Evolutionary conservation across 2,329 filamentous ascomycete genomes (phyloP).

Genomic region (Fusarium verrucosum): DNA sequence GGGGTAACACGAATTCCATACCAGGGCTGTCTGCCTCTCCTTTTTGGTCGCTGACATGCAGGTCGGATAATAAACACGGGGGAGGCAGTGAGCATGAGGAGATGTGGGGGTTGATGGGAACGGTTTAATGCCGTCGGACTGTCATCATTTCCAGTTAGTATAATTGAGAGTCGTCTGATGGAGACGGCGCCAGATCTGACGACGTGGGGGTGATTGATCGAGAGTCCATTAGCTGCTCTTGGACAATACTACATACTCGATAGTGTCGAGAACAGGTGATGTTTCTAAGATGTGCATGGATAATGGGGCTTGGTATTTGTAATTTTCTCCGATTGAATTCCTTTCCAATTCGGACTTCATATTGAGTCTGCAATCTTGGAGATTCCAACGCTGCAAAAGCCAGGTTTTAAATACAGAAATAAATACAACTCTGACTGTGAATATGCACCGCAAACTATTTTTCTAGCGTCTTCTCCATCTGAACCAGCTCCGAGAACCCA

Average conservation of each 20-base stretch:
- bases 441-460: not conserved
- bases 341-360: too few species aligned
- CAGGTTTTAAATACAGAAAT: too few species aligned
- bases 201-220: not conserved
- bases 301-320: too few species aligned
- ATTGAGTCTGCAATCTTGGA: too few species aligned
- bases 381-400: too few species aligned
- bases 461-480: constrained; percentile 24
- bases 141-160: not conserved
- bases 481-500: constrained; percentile 39
- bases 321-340: too few species aligned
- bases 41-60: not conserved
- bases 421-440: too few species aligned
- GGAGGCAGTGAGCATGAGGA: not conserved
- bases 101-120: not conserved
- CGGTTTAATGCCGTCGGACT: not conserved
- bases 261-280: too few species aligned
- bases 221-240: too few species aligned
- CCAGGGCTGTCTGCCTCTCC: not conserved
- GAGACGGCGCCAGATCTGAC: fast-evolving
- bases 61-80: constrained; percentile 11
- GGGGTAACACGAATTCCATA: not conserved
- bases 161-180: too few species aligned
- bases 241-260: too few species aligned
- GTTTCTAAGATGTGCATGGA: too few species aligned